Base-by-base conservation (phyloP, 371 early-diverging fungal genomes). In the Chytridiales sp. region DNA sequence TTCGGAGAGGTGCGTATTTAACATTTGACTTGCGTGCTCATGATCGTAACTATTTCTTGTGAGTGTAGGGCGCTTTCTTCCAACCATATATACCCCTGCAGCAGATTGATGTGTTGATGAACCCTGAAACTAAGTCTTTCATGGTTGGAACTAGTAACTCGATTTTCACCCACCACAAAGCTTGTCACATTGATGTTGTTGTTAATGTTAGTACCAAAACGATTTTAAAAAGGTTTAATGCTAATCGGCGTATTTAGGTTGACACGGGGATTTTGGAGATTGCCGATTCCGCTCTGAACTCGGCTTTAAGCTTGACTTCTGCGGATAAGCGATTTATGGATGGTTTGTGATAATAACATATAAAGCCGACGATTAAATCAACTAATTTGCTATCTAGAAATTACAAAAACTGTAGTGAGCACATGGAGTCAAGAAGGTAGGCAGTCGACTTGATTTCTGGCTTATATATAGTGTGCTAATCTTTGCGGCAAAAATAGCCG, bases 11-110 rank as follows among this genome's bases (percentile, higher is more conserved):
- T 84, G 43, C 38, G 61, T 19, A 11, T 26, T 40, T 41, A 0
- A 2, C 56, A 17, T 63, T 32, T 26, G 38, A 21, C 21, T 54
- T 51, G 19, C 6, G 8, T 31, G 27, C 22, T 27, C 15, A 19
- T 32, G 13, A 21, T 35, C 26, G 41, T 30, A 13, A n/a, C 9
- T 26, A 17, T 52, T 47, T 13, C 8, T 41, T 27, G 53, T 24
- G 35, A 36, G 17, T 11, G 1, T 54, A 86, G 85, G 87, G 87
- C 0, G 78, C 85, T 0, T 88, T 91, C 48, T 89, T 89, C 59
- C 91, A 89, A 55, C 92, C 92, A 8, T 92, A 92, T 61, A 71
- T 90, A 42, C 91, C 92, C 11, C 70, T 92, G 9, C 92, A 92
- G 59, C 92, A 92, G 64, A 87, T 92, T 26, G 90, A 92, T 48